phyloP scores from a whole-genome alignment of 2,329 filamentous ascomycete genomes.

The Clonostachys rhizophaga region DNA sequence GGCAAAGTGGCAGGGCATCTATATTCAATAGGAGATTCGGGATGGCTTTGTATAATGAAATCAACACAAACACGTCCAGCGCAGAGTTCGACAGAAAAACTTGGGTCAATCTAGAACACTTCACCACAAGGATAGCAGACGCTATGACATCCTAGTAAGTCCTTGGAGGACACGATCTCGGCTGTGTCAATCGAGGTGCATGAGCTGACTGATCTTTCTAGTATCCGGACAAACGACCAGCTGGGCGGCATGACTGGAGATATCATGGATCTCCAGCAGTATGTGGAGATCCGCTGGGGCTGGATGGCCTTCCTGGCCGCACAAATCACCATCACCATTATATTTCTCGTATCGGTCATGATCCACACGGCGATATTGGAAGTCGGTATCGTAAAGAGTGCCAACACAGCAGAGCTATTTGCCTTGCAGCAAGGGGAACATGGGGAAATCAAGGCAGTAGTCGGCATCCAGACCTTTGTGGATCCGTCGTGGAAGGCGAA shows the following conservation, averaged over 20 bases:
- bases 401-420: slow-evolving; percentile 5
- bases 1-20: background rate
- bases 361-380: slow-evolving; percentile 2
- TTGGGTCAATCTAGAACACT: slow-evolving; percentile 1
- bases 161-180: no score
- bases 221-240: background rate
- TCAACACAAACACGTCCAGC: background rate
- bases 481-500: no score
- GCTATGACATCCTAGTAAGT: slow-evolving; percentile 4
- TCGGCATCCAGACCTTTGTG: no score
- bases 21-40: slow-evolving; percentile 1
- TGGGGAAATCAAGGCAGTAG: no score
- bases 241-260: background rate
- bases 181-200: background rate
- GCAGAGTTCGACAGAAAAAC: background rate
- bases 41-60: background rate
- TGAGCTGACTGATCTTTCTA: background rate
- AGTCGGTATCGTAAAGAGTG: slow-evolving; percentile 9
- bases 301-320: slow-evolving; percentile 9
- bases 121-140: background rate
- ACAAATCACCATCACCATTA: slow-evolving; percentile 6
- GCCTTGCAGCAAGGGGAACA: background rate
- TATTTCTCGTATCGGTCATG: slow-evolving; percentile 5
- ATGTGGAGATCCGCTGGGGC: slow-evolving; percentile 8
- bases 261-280: slow-evolving; percentile 2